Conservation (phyloP, 140 eudicot species). For the Cichorium intybus region DNA sequence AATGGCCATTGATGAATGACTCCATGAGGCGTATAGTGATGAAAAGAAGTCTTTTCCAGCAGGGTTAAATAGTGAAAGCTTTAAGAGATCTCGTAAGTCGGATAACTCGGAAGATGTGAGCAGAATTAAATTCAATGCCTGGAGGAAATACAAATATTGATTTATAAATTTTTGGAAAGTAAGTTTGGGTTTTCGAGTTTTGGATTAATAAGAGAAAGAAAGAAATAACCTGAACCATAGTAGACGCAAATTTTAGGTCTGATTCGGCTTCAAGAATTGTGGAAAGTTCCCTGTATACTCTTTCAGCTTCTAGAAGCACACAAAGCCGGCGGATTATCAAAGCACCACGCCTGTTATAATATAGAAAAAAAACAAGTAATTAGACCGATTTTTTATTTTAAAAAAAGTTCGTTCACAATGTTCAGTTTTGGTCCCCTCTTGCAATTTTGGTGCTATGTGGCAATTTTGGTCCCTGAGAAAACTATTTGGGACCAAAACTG, state of each 20-base stretch:
- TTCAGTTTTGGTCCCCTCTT: too few relatives aligned
- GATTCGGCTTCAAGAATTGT: constrained; percentile 76
- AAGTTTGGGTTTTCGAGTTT: background rate
- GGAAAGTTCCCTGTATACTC: constrained; percentile 85
- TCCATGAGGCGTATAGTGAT: constrained; percentile 93
- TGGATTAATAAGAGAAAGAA: background rate
- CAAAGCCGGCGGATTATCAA: constrained; percentile 88
- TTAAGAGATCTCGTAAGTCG: constrained; percentile 72
- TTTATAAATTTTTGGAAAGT: background rate
- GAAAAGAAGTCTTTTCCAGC: constrained; percentile 84
- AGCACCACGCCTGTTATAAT: constrained; percentile 73
- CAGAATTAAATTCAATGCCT: constrained; percentile 93
- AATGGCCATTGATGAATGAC: constrained; percentile 96
- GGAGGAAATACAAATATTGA: constrained; percentile 17
- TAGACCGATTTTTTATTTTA: background rate
- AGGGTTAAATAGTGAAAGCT: constrained; percentile 56
- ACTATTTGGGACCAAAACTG: too few relatives aligned
- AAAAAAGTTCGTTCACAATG: too few relatives aligned
- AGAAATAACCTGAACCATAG: constrained; percentile 87
- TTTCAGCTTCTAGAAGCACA: constrained; percentile 89
- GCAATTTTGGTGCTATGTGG: too few relatives aligned
- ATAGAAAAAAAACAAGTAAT: constrained; percentile 12
- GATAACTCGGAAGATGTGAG: constrained; percentile 90
- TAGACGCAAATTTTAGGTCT: constrained; percentile 89
- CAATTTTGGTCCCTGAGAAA: too few relatives aligned